These are phyloP conservation scores for Daldinia eschscholtzii DNA, from an alignment of 2,329 filamentous ascomycete species.

Conservation along the genomic window DNA sequence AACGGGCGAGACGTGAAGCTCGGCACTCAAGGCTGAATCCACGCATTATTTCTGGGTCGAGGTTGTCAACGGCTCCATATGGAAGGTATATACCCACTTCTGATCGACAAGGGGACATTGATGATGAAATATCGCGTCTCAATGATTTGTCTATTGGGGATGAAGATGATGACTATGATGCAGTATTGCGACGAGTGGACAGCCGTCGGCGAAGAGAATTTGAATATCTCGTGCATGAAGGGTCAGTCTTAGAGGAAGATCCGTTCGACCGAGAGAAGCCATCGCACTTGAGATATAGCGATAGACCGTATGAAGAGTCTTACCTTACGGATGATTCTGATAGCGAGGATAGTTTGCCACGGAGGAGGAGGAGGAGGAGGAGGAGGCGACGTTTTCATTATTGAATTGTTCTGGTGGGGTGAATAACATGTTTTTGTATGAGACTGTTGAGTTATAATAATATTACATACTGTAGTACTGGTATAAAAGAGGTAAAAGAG, in stretches of 20 bases:
- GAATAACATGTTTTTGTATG: too few species aligned
- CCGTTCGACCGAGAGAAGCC: conserved; percentile 38
- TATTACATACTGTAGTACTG: neutral
- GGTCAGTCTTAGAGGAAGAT: conserved; percentile 46
- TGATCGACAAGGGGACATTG: conserved; percentile 13
- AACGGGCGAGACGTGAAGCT: conserved; percentile 18
- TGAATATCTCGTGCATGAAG: conserved; percentile 37
- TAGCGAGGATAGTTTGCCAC: conserved; percentile 22
- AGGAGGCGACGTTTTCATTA: conserved; percentile 16
- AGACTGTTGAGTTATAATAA: conserved; percentile 6
- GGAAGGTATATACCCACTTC: conserved; percentile 12
- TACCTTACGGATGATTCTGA: conserved; percentile 37
- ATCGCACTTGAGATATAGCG: conserved; percentile 11
- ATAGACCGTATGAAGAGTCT: conserved; percentile 22
- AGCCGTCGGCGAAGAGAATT: conserved; percentile 37
- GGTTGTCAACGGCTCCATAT: conserved; percentile 18
- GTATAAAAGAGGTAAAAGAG: neutral
- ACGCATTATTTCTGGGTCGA: conserved; percentile 21
- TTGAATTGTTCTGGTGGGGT: conserved; percentile 6
- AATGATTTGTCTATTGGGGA: conserved; percentile 35
- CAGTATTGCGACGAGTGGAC: conserved; percentile 22
- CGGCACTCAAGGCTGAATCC: conserved; percentile 25
- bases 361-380: conserved; percentile 12
- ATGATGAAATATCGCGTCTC: conserved; percentile 31
- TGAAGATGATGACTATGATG: conserved; percentile 37